Conservation (phyloP, 768 basidiomycete species). For the Bullera alba region DNA sequence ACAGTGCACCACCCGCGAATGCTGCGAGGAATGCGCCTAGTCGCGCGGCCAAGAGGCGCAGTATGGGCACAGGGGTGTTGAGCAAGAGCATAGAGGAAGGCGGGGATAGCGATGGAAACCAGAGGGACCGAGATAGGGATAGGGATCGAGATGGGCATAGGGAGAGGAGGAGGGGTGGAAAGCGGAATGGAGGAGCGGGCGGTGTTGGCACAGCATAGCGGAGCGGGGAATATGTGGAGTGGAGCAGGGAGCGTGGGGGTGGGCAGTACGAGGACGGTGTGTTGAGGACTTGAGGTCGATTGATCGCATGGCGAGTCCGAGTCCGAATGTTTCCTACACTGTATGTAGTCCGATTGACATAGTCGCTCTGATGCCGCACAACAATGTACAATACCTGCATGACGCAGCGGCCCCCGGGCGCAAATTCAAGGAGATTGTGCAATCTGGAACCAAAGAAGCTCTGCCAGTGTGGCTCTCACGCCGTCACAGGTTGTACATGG, state of each 20-base stretch:
- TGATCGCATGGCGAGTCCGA: too few relatives aligned
- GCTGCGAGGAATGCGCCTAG: neutral
- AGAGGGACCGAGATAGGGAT: slow-evolving; percentile 3
- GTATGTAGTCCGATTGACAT: too few relatives aligned
- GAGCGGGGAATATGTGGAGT: neutral
- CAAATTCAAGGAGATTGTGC: too few relatives aligned
- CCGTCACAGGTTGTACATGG: too few relatives aligned
- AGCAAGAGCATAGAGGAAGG: neutral
- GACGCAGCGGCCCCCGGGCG: too few relatives aligned
- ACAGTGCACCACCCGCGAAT: neutral
- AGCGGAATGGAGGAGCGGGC: neutral
- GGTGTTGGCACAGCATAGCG: neutral
- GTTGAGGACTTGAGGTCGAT: too few relatives aligned
- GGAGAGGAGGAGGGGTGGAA: slow-evolving; percentile 1
- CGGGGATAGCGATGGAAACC: neutral
- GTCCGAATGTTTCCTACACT: too few relatives aligned
- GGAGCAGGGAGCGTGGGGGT: neutral
- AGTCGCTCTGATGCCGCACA: too few relatives aligned
- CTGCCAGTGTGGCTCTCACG: too few relatives aligned
- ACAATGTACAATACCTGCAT: too few relatives aligned
- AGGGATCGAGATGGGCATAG: slow-evolving; percentile 1
- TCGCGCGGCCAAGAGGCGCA: neutral
- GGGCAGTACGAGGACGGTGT: neutral
- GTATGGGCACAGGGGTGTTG: neutral
- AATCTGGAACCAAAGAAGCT: too few relatives aligned